Conservation (phyloP, 345 rosid species). For the Citrus inodora region DNA sequence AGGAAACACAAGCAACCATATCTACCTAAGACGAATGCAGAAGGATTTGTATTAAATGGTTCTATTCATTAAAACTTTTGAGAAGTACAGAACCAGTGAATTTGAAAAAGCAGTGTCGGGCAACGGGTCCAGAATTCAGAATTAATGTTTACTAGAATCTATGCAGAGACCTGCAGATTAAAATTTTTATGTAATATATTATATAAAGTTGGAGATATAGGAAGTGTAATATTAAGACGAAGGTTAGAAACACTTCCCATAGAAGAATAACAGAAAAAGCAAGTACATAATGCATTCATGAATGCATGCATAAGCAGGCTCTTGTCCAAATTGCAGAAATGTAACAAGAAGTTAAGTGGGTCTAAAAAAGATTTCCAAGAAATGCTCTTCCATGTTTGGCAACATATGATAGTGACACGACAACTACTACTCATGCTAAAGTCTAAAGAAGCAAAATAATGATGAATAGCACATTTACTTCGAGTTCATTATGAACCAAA, state of each 20-base stretch:
- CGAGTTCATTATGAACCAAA: conserved; percentile 25
- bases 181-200: neutral
- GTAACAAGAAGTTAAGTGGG: conserved; percentile 19
- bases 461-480: conserved; percentile 31
- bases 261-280: conserved; percentile 15
- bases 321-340: conserved; percentile 20
- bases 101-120: conserved; percentile 1
- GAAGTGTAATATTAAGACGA: neutral
- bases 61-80: neutral
- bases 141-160: conserved; percentile 1
- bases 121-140: conserved; percentile 1
- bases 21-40: neutral
- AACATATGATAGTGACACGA: conserved; percentile 38
- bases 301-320: conserved; percentile 20
- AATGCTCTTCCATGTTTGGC: conserved; percentile 24
- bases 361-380: conserved; percentile 20
- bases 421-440: conserved; percentile 41
- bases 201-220: neutral
- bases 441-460: conserved; percentile 41
- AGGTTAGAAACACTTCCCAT: conserved; percentile 10
- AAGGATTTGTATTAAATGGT: neutral
- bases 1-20: neutral
- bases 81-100: neutral
- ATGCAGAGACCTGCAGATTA: conserved; percentile 1
- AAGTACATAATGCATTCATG: conserved; percentile 19